phyloP scores from a whole-genome alignment of 2,329 filamentous ascomycete genomes.

The Neurospora sp. region DNA sequence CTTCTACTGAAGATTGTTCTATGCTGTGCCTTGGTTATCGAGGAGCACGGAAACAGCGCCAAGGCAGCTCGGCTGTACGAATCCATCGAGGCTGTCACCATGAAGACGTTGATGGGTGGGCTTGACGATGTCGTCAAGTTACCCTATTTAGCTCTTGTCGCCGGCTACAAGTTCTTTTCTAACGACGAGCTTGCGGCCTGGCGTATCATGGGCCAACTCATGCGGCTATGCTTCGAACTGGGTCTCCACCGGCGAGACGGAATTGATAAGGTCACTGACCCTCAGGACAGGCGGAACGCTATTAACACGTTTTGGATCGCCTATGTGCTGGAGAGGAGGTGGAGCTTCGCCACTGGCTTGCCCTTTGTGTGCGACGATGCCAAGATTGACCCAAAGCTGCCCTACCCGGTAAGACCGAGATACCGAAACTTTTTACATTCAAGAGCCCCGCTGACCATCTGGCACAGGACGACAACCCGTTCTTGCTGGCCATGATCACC shows the following conservation, averaged over 20 bases:
- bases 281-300: conserved; percentile 57
- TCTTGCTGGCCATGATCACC: conserved; percentile 73
- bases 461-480: conserved; percentile 47
- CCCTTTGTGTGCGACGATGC: conserved; percentile 79
- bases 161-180: conserved; percentile 69
- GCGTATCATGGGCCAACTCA: conserved; percentile 75
- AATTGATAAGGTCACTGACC: conserved; percentile 57
- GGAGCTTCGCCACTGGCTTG: conserved; percentile 83
- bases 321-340: conserved; percentile 75
- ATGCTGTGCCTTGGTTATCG: conserved; percentile 66
- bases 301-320: conserved; percentile 77
- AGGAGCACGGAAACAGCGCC: conserved; percentile 69
- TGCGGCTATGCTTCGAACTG: conserved; percentile 68
- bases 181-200: conserved; percentile 83
- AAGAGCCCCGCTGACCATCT: background rate
- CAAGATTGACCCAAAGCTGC: conserved; percentile 72
- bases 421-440: background rate
- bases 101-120: conserved; percentile 53
- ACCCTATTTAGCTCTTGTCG: conserved; percentile 41
- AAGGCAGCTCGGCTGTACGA: conserved; percentile 65
- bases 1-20: conserved; percentile 75
- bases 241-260: conserved; percentile 75
- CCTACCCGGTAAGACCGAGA: conserved; percentile 58
- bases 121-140: conserved; percentile 36
- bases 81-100: conserved; percentile 62